Percentiles rank a stretch among this genome's conserved stretches.
Conservation (phyloP, 225 moss, liverwort and hornwort species). For the Climacium dendroides region DNA sequence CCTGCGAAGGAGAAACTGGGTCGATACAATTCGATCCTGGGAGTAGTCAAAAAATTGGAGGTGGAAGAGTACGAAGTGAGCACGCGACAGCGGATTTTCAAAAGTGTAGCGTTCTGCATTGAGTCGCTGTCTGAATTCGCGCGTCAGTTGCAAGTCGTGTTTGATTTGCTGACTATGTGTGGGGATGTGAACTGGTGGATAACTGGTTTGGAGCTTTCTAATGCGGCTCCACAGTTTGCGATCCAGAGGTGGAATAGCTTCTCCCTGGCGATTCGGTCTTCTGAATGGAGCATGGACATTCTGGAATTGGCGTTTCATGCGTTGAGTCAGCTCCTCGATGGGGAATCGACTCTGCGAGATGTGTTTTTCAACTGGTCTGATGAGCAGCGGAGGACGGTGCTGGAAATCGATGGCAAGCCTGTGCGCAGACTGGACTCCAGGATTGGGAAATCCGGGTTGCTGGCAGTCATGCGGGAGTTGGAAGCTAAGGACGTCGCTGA, state of each 20-base stretch:
- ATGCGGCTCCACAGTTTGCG: neutral
- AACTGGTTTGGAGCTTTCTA: slow-evolving; percentile 15
- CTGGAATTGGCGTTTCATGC: slow-evolving; percentile 21
- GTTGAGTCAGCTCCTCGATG: slow-evolving; percentile 6
- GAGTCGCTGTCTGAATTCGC: slow-evolving; percentile 17
- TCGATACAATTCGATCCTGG: neutral
- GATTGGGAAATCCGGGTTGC: neutral
- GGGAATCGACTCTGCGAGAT: neutral
- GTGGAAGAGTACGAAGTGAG: neutral
- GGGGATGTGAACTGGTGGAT: slow-evolving; percentile 8
- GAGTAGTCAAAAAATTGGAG: neutral
- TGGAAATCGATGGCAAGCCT: neutral
- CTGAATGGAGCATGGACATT: slow-evolving; percentile 36
- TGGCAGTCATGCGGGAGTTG: neutral
- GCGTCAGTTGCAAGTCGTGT: neutral
- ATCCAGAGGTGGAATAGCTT: slow-evolving; percentile 13
- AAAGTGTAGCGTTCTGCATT: slow-evolving; percentile 20
- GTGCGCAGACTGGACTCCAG: neutral
- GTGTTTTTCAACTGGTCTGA: slow-evolving; percentile 20
- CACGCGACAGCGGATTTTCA: slow-evolving; percentile 5
- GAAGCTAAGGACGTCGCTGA: slow-evolving; percentile 4
- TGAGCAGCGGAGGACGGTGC: slow-evolving; percentile 5
- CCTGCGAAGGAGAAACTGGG: neutral
- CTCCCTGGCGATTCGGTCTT: slow-evolving; percentile 7
- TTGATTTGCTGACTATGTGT: slow-evolving; percentile 4